Evolutionary conservation across 192 early-diverging fungal species (phyloP), one percentile per base, ranked within the genome.

Genomic region (Phycomyces blakesleeanus): DNA sequence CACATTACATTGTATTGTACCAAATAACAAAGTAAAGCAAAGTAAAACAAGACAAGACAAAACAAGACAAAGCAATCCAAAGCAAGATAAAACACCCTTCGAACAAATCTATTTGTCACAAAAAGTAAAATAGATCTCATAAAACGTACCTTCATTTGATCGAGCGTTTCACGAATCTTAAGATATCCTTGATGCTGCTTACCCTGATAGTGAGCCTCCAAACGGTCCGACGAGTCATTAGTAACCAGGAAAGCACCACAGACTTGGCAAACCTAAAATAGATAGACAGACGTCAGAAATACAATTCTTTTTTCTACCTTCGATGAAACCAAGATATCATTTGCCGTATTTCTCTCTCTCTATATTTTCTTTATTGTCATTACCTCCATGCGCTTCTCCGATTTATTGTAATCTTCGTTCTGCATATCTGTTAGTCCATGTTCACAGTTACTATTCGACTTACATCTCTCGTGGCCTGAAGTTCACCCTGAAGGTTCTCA

Each of bases 151-250:
- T 82, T 81, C 65, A 76, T 78, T 58, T 90, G 85, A 63, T 90
- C 85, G 44, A 87, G 76, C 15, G 90, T 87, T 53, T 87, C 82
- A 54, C 89, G 83, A 47, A 93, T 90, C 49, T 81, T 84, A 21
- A 87, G 75, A 68, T 92, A 93, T 2, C 92, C 92, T 55, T 83
- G 79, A 70, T 93, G 92, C 71, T 93, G 92, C 67, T 92, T 92
- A 29, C 92, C 92, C 38, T 88, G 83, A 39, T 87, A 79, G 72
- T 93, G 92, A 29, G 91, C 89, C 61, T 89, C 89, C 68, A 91
- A 76, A 12, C 89, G 76, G 66, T 91, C 87, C n/a, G 88, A 81
- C 18, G 89, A 84, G 64, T 93, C 92, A 64, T 90, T 89, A 49
- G 87, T 85, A 40, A 93, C 92, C 57, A 93, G 71, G 41, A 91